These are phyloP conservation scores for Myxozyma geophila DNA, from an alignment of 805 yeast genomes.

Conservation along the genomic window DNA sequence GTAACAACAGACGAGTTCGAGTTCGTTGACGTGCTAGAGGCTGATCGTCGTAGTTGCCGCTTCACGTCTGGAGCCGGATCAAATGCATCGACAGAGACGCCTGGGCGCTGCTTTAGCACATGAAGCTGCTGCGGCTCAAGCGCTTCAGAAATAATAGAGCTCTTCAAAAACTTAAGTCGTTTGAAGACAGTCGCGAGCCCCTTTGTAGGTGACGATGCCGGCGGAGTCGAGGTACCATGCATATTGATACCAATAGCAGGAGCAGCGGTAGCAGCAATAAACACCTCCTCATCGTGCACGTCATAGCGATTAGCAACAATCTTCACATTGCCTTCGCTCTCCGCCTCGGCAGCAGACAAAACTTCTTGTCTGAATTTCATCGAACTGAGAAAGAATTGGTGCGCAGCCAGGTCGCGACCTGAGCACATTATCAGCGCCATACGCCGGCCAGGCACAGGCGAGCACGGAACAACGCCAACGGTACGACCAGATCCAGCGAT, in stretches of 20 bases:
- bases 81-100: not conserved
- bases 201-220: constrained; percentile 4
- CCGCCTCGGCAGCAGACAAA: constrained; percentile 8
- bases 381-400: constrained; percentile 26
- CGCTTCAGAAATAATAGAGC: not conserved
- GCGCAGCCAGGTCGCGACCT: constrained; percentile 29
- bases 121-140: not conserved
- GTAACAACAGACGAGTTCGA: constrained; percentile 14
- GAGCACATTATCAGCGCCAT: constrained; percentile 30
- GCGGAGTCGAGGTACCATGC: not conserved
- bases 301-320: constrained; percentile 26
- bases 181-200: constrained; percentile 14
- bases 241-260: not conserved
- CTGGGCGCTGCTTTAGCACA: not conserved
- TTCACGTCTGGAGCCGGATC: not conserved
- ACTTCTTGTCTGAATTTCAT: constrained; percentile 17
- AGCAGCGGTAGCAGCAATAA: constrained; percentile 15
- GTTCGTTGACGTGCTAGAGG: constrained; percentile 8
- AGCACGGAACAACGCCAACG: constrained; percentile 13
- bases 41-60: not conserved
- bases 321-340: not conserved
- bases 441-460: constrained; percentile 32
- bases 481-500: constrained; percentile 10
- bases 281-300: constrained; percentile 36
- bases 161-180: constrained; percentile 8